Percentiles rank a stretch among this genome's conserved stretches.
Conservation (phyloP, 2,329 filamentous ascomycete species). For the Teratosphaeriaceae sp. region DNA sequence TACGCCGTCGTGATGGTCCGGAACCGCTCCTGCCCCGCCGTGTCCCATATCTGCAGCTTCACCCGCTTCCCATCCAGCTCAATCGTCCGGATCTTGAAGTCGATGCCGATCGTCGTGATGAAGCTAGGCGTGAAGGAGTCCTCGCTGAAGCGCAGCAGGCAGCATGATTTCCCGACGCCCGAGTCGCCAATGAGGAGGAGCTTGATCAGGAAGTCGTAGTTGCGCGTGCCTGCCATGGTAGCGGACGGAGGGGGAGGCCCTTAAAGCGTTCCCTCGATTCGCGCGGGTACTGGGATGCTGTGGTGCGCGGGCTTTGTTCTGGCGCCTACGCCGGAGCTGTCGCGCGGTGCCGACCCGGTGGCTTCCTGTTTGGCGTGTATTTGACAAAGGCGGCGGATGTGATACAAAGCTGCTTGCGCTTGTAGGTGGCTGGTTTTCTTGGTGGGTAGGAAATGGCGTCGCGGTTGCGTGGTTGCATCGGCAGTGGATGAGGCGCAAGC, state of each 20-base stretch:
- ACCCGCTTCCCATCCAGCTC: slow-evolving; percentile 98
- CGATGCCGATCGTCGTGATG: slow-evolving; percentile 98
- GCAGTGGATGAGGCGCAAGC: too few relatives aligned
- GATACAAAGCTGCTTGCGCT: background rate
- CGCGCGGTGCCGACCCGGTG: too few relatives aligned
- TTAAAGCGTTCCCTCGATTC: too few relatives aligned
- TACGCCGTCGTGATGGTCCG: slow-evolving; percentile 98
- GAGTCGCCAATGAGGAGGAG: slow-evolving; percentile 94
- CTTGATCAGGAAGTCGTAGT: slow-evolving; percentile 99
- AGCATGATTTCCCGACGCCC: slow-evolving; percentile 95
- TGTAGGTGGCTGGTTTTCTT: background rate
- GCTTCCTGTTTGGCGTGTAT: too few relatives aligned
- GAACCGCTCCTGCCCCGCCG: slow-evolving; percentile 96
- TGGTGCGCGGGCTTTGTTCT: background rate
- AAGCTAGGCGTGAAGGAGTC: slow-evolving; percentile 96
- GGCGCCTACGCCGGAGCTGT: background rate
- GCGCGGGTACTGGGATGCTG: background rate
- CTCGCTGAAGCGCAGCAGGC: slow-evolving; percentile 91
- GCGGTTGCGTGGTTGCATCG: too few relatives aligned
- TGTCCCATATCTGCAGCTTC: slow-evolving; percentile 99
- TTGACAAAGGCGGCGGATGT: background rate
- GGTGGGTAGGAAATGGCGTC: too few relatives aligned
- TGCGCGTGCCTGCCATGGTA: slow-evolving; percentile 89
- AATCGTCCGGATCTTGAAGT: slow-evolving; percentile 99
- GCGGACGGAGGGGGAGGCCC: too few relatives aligned